Evolutionary conservation across 2,329 filamentous ascomycete genomes (phyloP).

Genomic region (Fusarium pseudograminearum): DNA sequence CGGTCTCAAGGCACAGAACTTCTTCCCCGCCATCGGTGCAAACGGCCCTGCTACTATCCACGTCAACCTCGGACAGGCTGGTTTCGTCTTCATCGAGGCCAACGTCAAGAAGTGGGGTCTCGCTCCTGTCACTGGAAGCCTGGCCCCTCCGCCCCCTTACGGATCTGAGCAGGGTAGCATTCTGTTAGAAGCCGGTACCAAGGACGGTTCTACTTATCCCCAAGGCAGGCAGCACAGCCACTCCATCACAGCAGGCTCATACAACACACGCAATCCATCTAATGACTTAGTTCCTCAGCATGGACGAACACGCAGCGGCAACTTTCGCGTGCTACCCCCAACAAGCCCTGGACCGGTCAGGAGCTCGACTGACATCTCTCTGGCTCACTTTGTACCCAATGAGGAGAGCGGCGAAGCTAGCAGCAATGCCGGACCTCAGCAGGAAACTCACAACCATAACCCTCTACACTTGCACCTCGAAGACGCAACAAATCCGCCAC

Average conservation of each 20-base stretch:
- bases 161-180: slow-evolving; percentile 98
- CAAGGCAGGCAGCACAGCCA: slow-evolving; percentile 61
- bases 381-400: slow-evolving; percentile 82
- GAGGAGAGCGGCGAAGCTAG: slow-evolving; percentile 76
- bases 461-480: slow-evolving; percentile 59
- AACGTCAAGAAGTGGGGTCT: slow-evolving; percentile 99
- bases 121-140: slow-evolving; percentile 92
- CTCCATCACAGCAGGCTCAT: slow-evolving; percentile 55
- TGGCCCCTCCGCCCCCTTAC: slow-evolving; percentile 95
- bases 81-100: slow-evolving; percentile 98
- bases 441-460: slow-evolving; percentile 53
- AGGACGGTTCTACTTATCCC: slow-evolving; percentile 65
- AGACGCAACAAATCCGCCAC: slow-evolving; percentile 72
- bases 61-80: slow-evolving; percentile 97
- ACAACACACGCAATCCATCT: slow-evolving; percentile 56
- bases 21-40: slow-evolving; percentile 97
- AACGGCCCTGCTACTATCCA: slow-evolving; percentile 93
- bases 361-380: slow-evolving; percentile 94
- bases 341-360: slow-evolving; percentile 89
- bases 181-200: slow-evolving; percentile 84
- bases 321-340: slow-evolving; percentile 79
- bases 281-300: slow-evolving; percentile 72
- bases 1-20: slow-evolving; percentile 93
- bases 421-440: slow-evolving; percentile 43
- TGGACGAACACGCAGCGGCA: slow-evolving; percentile 80